phyloP scores from a whole-genome alignment of 345 rosid species.

The Pugionium cornutum region DNA sequence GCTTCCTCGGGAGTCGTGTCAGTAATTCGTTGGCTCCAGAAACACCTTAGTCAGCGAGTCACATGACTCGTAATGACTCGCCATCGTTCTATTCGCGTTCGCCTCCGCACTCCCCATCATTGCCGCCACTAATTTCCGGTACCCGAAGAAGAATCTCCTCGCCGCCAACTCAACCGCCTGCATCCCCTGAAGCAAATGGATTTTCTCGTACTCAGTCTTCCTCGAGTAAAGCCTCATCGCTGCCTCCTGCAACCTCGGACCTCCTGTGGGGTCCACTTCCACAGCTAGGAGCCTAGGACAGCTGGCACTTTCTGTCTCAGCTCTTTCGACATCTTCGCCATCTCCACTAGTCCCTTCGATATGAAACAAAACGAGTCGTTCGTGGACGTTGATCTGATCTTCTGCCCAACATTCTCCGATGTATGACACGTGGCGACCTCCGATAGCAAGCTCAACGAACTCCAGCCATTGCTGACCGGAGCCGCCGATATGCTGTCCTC shows the following conservation, averaged over 20 bases:
- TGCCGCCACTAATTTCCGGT: conserved; percentile 66
- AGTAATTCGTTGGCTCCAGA: conserved; percentile 77
- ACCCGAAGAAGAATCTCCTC: conserved; percentile 74
- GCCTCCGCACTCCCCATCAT: conserved; percentile 86
- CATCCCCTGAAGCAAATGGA: conserved; percentile 68
- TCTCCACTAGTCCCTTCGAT: conserved; percentile 61
- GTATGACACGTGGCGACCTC: conserved; percentile 68
- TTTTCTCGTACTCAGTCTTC: conserved; percentile 54
- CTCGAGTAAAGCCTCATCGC: conserved; percentile 78
- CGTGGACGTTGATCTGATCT: no score
- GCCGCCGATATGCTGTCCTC: conserved; percentile 14
- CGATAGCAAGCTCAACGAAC: conserved; percentile 74
- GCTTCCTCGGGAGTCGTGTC: conserved; percentile 11
- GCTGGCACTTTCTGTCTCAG: conserved; percentile 75
- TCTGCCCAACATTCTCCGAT: conserved; percentile 64
- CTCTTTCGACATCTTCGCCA: conserved; percentile 61
- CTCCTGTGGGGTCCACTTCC: conserved; percentile 92
- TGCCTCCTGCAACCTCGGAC: conserved; percentile 87
- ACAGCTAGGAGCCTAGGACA: conserved; percentile 63
- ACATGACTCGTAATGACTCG: conserved; percentile 38
- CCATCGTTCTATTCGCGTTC: conserved; percentile 49
- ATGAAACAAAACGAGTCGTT: conserved; percentile 76
- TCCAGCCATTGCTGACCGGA: conserved; percentile 54
- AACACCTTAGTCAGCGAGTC: conserved; percentile 74
- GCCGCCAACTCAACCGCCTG: conserved; percentile 78